Base-by-base conservation (phyloP, 2,329 filamentous ascomycete species). In the Hypomyces rosellus region DNA sequence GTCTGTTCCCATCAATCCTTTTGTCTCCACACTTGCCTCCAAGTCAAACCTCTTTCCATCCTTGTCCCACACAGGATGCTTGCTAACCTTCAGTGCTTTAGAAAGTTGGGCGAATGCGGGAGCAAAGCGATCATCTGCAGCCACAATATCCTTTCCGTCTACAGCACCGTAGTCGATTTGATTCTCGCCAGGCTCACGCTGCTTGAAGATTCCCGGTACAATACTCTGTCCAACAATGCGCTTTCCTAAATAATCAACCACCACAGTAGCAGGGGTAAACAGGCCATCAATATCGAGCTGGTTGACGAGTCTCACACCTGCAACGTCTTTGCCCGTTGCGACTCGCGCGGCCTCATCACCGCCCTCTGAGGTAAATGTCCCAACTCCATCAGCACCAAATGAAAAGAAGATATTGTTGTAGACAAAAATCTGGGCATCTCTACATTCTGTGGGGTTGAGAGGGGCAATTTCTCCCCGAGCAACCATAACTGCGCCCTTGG, bases 371-470 rank as follows among this genome's bases (percentile, higher is more conserved):
- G 90, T 91, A 68, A 99, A 99, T 14, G 93, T 99, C 40, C 93
- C 92, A 42, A 97, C 93, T 47, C 93, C 95, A 67, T 99, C 93
- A 41, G 93, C 92, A 55, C 93, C 93, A 61, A 96, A 97, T 1
- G 93, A 97, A 75, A 96, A 99, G 75, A 99, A 99, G 59, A 99
- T 90, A 71, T 99, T 99, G 77, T 97, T 97, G 76, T 97, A 96
- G 20, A 99, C 92, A 63, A 96, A 99, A 57, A 99, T 99, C 68
- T 99, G 93, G 4, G 93, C 93, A 67, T 99, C 92, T 58, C 80
- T 82, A 56, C 79, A 84, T 71, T 99, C 93, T 0, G 92, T 97
- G 6, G 93, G 95, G 72, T 99, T 99, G 49, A 99, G 73, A 6
- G 93, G 89, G 16, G 90, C 85, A 56, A 99, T 87, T 68, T 99